Evolutionary conservation across 352 stramenopile species (phyloP), one percentile per base, ranked within the genome.

Genomic region (Phytopythium vexans): DNA sequence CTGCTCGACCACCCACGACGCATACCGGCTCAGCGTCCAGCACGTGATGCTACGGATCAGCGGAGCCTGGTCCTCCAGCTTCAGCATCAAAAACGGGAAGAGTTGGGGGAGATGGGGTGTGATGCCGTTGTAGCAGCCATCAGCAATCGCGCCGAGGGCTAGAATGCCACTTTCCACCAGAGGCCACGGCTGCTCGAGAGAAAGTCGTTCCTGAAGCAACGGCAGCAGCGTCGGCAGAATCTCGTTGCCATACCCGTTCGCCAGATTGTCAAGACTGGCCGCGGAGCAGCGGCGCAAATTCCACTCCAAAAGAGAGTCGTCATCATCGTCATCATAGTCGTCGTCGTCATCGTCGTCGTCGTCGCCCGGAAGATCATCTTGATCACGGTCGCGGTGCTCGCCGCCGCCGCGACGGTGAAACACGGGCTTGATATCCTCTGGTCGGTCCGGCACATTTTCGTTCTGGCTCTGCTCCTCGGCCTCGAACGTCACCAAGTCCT

Each of bases 121-220:
- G 60, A 99, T 96, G 47, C 94, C 93, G 36, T 92, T 92, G 60
- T 95, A 94, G 70, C 95, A 98, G 31, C 86, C 86, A 34, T 98
- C 93, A 1, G 93, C 92, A 51, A 98, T 96, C 11, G 96, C 96
- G 41, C 96, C 96, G n/a, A 99, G 82, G 6, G 95, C 89, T 11
- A 98, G 66, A 49, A 99, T 98, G 6, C 89, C 91, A 33, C 92
- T 97, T 72, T 99, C 96, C 14, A 97, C 91, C 14, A 98, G 74
- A 11, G 79, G 74, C 96, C 96, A 99, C 46, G 94, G 88, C 60
- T 97, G 94, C 35, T 89, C 68, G 49, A 89, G 85, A 6, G 79
- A 77, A 10, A 99, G 72, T 7, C 93, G 89, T 54, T 96, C 82
- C 67, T 98, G 84, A 16, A 98, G 52, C 33, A 95, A 62, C 31